Evolutionary conservation across 768 basidiomycete species (phyloP), one percentile per base, ranked within the genome.

Genomic region (Naganishia kalamii): DNA sequence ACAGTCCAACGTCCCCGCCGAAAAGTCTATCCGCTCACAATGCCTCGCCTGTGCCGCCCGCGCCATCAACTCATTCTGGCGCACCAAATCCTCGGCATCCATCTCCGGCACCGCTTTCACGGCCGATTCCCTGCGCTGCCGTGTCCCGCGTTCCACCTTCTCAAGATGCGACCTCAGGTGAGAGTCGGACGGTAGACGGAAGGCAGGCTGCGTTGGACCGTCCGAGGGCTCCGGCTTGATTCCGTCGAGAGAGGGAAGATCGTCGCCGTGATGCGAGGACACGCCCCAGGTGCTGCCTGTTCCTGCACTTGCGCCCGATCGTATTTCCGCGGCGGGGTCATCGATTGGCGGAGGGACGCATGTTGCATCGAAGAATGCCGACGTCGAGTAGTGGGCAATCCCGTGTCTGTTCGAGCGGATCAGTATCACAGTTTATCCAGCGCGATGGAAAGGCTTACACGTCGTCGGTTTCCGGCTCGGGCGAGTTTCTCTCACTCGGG

Each of bases 31-130:
- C 29, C 62, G 32, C 33, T 63, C 62, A 12, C 62, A 30, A 50
- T 63, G 62, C 46, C 62, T 2, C 8, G 62, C 62, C 23, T 63
- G 46, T 4, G 19, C 62, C 5, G 62, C 62, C 46, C 25, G 43
- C 7, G 62, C 62, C 29, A 63, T 63, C 21, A 63, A 27, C 48
- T 63, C 62, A 41, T 63, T 61, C 54, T 27, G 54, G 35, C 54
- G 37, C 19, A 35, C 21, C 37, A 57, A 35, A 57, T 57, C 54
- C 7, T 57, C 54, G 37, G 54, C 54, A 57, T 57, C 23, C 13
- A 41, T 57, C n/a, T n/a, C n/a, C n/a, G n/a, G n/a, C n/a, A n/a
- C n/a, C n/a, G n/a, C n/a, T n/a, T n/a, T 10, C 21, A n/a, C 21
- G 21, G 17, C n/a, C 32, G 54, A 40, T 23, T 40, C 35, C 54